Percentiles rank a stretch among this genome's conserved stretches.
These are phyloP conservation scores for Solanum infundibuliforme DNA, from an alignment of 257 asterid genomes.

Conservation along the genomic window DNA sequence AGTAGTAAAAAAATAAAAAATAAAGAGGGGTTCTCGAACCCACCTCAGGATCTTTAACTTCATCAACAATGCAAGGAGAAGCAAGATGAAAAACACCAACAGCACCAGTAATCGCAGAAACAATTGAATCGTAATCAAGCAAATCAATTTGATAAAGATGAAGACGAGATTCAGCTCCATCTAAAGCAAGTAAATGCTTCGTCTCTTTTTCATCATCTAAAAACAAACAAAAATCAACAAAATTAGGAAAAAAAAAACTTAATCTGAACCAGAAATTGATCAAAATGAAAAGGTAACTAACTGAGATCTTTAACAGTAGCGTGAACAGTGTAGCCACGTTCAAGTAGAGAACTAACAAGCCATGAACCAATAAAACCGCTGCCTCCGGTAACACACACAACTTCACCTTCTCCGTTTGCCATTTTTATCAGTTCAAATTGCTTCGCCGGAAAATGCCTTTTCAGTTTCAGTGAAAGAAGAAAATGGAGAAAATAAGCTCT, in stretches of 20 bases:
- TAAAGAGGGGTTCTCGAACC: background rate
- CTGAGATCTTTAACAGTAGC: slow-evolving; percentile 81
- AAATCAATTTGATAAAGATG: slow-evolving; percentile 62
- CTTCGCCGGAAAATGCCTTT: background rate
- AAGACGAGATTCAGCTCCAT: slow-evolving; percentile 63
- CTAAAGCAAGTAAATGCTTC: slow-evolving; percentile 59
- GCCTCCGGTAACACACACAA: slow-evolving; percentile 79
- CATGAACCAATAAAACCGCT: slow-evolving; percentile 82
- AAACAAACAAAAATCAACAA: background rate
- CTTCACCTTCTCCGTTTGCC: slow-evolving; percentile 33
- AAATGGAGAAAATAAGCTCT: background rate
- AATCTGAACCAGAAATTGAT: background rate
- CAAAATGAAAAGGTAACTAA: background rate
- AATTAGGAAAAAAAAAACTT: background rate
- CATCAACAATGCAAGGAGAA: slow-evolving; percentile 54
- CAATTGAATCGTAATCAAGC: slow-evolving; percentile 53
- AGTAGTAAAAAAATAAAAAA: background rate
- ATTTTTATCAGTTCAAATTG: background rate
- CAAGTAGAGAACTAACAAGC: slow-evolving; percentile 62
- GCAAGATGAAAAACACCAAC: slow-evolving; percentile 73
- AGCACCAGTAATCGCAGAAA: slow-evolving; percentile 43
- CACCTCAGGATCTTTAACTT: slow-evolving; percentile 69
- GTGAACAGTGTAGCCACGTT: slow-evolving; percentile 75
- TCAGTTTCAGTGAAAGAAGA: background rate
- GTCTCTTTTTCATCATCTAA: slow-evolving; percentile 71